Evolutionary conservation across 148 eudicot species (phyloP), one percentile per base, ranked within the genome.

Genomic region (Spergularia marina): DNA sequence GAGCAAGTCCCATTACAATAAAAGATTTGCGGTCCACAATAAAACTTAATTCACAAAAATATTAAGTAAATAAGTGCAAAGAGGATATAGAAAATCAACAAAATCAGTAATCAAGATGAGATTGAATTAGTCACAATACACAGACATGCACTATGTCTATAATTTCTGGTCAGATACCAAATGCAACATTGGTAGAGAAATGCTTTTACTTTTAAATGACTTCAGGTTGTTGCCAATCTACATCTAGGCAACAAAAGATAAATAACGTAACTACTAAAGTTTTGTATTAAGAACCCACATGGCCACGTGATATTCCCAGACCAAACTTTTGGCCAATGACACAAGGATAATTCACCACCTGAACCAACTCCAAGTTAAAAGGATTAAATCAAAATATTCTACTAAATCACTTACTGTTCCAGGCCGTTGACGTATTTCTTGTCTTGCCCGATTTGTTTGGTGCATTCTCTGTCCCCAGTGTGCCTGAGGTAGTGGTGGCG

Each of bases 351-450:
- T 40, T 51, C 53, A 65, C 16, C 53, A 65, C 16, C 41, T 2
- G 21, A 69, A 23, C 40, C 56, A 69, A 52, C 72, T 52, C 58
- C 16, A 69, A 53, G 41, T 53, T 23, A 69, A 69, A 69, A 53
- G 23, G 18, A 69, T 54, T 39, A 66, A 68, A 34, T 65, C 30
- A 40, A 65, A 14, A 14, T 64, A 17, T 47, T 23, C 25, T 12
- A 72, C 21, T n/a, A 30, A 76, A 39, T n/a, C 68, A 81, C 97
- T 82, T 77, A 94, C 96, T 59, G 83, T 84, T 82, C 85, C 90
- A 13, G 85, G 81, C 60, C 65, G 77, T 53, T 80, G 89, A 68
- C 71, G 82, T 41, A 71, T 53, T 65, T 84, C 79, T 70, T 64
- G 80, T 55, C 77, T 82, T n/a, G 85, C 80, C 91, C 87, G 83